phyloP scores from a whole-genome alignment of 2,329 filamentous ascomycete genomes.

The Tolypocladium sp. region DNA sequence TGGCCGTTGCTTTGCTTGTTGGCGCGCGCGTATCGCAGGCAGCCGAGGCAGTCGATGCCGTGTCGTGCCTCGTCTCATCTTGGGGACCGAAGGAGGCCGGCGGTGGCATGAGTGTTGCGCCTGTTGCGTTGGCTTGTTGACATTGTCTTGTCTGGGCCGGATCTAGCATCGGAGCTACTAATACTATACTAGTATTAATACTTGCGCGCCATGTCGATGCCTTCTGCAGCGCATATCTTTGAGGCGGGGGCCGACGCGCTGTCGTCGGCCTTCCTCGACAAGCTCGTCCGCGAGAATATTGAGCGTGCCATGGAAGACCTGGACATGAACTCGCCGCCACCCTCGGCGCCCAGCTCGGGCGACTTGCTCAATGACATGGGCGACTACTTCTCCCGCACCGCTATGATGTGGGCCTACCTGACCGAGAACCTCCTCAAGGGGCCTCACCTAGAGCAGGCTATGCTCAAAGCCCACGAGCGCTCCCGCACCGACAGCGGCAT shows the following conservation, averaged over 20 bases:
- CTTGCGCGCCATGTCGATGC: constrained; percentile 11
- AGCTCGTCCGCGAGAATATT: constrained; percentile 18
- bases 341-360: constrained; percentile 8
- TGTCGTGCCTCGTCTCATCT: background rate
- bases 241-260: constrained; percentile 14
- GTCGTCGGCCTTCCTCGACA: constrained; percentile 11
- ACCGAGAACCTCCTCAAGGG: constrained; percentile 23
- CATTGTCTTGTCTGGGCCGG: background rate
- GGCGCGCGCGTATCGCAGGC: background rate
- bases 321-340: constrained; percentile 9
- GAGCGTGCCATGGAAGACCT: constrained; percentile 13
- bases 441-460: constrained; percentile 20
- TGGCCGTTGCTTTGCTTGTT: background rate
- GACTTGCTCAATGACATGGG: constrained; percentile 24
- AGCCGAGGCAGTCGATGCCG: background rate
- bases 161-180: background rate
- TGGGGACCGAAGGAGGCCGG: constrained; percentile 1
- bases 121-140: background rate
- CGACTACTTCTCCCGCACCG: constrained; percentile 25
- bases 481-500: constrained; percentile 13
- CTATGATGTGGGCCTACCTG: constrained; percentile 21
- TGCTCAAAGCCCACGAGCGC: constrained; percentile 16
- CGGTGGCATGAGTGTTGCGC: background rate
- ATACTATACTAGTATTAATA: background rate
- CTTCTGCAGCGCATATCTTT: constrained; percentile 17